A percentile compares a stretch with the other conserved stretches of the same genome.
Conservation (phyloP, 257 asterid genomes). For the Ajuga chamaepitys region DNA sequence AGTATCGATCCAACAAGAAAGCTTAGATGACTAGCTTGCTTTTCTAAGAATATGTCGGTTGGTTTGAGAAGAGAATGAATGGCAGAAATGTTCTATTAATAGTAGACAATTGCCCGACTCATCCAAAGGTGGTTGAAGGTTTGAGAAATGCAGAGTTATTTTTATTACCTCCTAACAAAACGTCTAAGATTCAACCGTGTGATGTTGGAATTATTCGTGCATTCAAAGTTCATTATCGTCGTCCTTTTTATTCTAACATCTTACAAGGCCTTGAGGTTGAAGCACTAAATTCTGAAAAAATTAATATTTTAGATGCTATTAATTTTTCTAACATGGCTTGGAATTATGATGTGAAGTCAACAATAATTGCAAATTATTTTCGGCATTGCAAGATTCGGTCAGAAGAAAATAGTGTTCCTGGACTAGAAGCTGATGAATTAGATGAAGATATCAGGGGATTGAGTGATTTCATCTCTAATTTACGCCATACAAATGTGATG, state of each 20-base stretch:
- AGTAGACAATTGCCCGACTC: background rate
- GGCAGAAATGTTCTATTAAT: background rate
- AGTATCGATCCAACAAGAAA: no score
- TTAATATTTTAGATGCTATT: no score
- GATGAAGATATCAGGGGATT: no score
- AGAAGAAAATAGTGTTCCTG: background rate
- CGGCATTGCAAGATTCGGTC: no score
- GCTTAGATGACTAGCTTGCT: background rate
- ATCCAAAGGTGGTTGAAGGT: no score
- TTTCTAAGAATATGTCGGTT: background rate
- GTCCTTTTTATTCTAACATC: background rate
- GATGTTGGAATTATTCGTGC: background rate
- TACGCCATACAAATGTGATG: no score
- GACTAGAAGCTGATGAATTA: background rate
- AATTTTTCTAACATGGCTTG: background rate
- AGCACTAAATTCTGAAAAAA: background rate
- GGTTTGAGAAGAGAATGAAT: background rate
- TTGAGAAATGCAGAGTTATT: no score
- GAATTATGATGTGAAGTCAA: background rate
- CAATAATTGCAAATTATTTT: background rate
- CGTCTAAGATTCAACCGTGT: no score
- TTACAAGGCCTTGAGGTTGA: background rate
- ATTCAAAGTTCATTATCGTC: background rate
- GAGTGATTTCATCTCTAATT: no score
- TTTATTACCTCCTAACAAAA: no score